Evolutionary conservation across 768 basidiomycete species (phyloP).

Genomic region (Gloeopeniophorella convolvens): DNA sequence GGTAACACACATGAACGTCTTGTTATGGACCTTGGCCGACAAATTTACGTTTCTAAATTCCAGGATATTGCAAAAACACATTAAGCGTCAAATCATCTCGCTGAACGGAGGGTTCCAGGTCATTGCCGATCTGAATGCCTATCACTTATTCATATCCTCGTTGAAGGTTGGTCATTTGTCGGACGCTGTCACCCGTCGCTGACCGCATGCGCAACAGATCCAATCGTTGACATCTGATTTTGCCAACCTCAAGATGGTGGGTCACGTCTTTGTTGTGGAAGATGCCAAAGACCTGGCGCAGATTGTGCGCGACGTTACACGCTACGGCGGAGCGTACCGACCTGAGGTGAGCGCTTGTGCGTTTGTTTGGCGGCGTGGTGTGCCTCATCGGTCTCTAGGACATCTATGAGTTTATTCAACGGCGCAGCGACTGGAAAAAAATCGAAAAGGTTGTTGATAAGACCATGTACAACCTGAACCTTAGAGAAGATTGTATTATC

Average conservation of each 20-base stretch:
- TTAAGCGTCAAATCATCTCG: slow-evolving; percentile 96
- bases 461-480: slow-evolving; percentile 89
- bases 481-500: slow-evolving; percentile 84
- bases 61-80: slow-evolving; percentile 92
- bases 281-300: slow-evolving; percentile 95
- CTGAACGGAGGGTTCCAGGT: slow-evolving; percentile 91
- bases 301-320: slow-evolving; percentile 90
- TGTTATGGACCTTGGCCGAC: neutral
- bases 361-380: neutral
- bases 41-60: neutral
- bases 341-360: slow-evolving; percentile 61
- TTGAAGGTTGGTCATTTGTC: slow-evolving; percentile 53
- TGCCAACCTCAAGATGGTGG: slow-evolving; percentile 92
- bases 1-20: slow-evolving; percentile 18
- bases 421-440: slow-evolving; percentile 96
- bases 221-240: slow-evolving; percentile 84
- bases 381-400: slow-evolving; percentile 37
- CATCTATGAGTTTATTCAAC: slow-evolving; percentile 92
- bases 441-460: slow-evolving; percentile 96
- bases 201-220: slow-evolving; percentile 36
- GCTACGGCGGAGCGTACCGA: slow-evolving; percentile 91
- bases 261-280: slow-evolving; percentile 92
- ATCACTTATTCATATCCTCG: slow-evolving; percentile 81
- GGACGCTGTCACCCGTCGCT: neutral
- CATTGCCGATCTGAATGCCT: slow-evolving; percentile 93